Evolutionary conservation across 106 monocot genomes (phyloP).

Genomic region (Apostasia ramifera): DNA sequence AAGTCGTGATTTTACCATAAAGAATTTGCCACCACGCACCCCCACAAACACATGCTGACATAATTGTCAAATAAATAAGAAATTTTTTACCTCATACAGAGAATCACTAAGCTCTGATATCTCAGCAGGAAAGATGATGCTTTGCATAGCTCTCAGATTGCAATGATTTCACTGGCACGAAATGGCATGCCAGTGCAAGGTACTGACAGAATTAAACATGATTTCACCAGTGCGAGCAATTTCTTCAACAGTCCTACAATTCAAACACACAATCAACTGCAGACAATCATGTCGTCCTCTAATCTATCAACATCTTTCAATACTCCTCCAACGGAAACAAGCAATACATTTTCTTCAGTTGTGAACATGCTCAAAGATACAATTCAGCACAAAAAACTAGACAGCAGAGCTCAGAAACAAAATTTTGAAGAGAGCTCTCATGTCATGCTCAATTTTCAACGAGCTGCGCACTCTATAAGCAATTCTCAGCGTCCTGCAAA

Average conservation of each 20-base stretch:
- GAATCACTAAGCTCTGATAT: no score
- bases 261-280: constrained; percentile 20
- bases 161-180: constrained; percentile 14
- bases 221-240: constrained; percentile 12
- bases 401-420: constrained; percentile 19
- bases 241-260: constrained; percentile 21
- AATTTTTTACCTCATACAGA: no score
- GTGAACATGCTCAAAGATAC: constrained; percentile 53
- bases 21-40: no score
- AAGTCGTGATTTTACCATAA: no score
- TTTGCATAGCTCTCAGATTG: constrained; percentile 35
- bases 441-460: constrained; percentile 23
- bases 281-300: constrained; percentile 33
- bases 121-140: constrained; percentile 44
- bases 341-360: constrained; percentile 46
- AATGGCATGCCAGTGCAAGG: constrained; percentile 5
- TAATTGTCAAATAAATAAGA: no score
- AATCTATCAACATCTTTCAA: constrained; percentile 37
- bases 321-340: constrained; percentile 17
- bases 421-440: constrained; percentile 18
- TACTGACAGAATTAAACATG: constrained; percentile 12
- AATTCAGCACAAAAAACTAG: constrained; percentile 37
- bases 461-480: constrained; percentile 13
- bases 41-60: no score
- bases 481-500: constrained; percentile 16